Evolutionary conservation across 495 filamentous ascomycete species (phyloP).

Genomic region (Trichodelitschia bisporula): DNA sequence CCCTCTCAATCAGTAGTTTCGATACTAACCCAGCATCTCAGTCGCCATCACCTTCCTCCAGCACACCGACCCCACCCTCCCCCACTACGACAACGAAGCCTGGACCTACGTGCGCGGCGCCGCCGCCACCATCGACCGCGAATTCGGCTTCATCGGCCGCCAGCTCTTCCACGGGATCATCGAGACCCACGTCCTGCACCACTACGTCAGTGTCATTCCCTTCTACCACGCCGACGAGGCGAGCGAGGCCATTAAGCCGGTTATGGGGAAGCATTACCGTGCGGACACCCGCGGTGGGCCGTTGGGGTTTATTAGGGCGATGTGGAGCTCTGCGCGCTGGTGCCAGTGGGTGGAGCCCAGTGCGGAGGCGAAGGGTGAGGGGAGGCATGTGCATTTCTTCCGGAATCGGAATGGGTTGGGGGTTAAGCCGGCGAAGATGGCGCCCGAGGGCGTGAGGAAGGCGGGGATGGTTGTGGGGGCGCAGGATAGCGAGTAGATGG

Average conservation of each 20-base stretch:
- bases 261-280: conserved; percentile 67
- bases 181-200: conserved; percentile 80
- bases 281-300: conserved; percentile 36
- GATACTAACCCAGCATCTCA: conserved; percentile 9
- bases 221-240: conserved; percentile 87
- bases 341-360: conserved; percentile 56
- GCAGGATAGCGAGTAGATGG: too few species aligned
- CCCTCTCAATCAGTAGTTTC: too few species aligned
- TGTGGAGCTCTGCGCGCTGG: conserved; percentile 39
- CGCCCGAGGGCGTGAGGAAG: conserved; percentile 4
- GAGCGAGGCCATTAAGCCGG: conserved; percentile 53
- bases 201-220: conserved; percentile 64
- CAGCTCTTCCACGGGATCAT: conserved; percentile 76
- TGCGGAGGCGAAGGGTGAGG: conserved; percentile 27
- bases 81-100: conserved; percentile 51
- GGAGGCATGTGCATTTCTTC: conserved; percentile 44
- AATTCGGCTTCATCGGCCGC: conserved; percentile 72
- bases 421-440: conserved; percentile 11
- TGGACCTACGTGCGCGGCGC: conserved; percentile 79
- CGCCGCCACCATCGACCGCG: conserved; percentile 68
- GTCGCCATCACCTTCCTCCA: conserved; percentile 51
- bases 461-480: too few species aligned
- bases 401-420: conserved; percentile 39
- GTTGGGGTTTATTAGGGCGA: conserved; percentile 24
- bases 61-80: conserved; percentile 65